Conservation (phyloP, 23 red algal genomes). For the Gracilaria domingensis region DNA sequence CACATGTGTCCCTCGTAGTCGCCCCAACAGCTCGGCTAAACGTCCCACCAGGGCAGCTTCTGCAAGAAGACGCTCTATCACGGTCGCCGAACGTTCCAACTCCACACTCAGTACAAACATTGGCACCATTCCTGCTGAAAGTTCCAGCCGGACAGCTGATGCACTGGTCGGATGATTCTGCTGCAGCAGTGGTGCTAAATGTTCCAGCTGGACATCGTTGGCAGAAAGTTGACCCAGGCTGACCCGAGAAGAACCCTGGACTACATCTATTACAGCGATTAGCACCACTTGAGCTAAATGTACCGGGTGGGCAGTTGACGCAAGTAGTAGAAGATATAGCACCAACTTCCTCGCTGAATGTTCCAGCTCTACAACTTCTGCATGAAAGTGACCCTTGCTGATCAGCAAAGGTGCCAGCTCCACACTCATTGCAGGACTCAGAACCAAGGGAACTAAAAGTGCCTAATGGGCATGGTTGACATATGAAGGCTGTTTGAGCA, state of each 20-base stretch:
- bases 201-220: constrained; percentile 47
- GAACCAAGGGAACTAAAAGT: constrained; percentile 34
- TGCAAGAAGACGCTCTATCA: constrained; percentile 3
- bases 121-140: constrained; percentile 31
- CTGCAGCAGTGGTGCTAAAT: background rate
- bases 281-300: background rate
- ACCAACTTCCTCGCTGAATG: constrained; percentile 34
- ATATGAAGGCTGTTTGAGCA: background rate
- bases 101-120: constrained; percentile 17
- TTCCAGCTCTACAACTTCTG: constrained; percentile 21
- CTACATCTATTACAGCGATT: constrained; percentile 5
- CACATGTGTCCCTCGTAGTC: background rate
- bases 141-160: constrained; percentile 21
- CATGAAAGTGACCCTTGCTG: constrained; percentile 9
- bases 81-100: constrained; percentile 14
- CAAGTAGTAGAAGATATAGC: constrained; percentile 4
- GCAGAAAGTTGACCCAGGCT: constrained; percentile 19
- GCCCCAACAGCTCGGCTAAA: constrained; percentile 18
- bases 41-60: constrained; percentile 35
- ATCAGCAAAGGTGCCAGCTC: constrained; percentile 20
- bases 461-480: constrained; percentile 25
- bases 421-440: background rate
- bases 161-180: background rate
- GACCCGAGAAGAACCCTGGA: background rate
- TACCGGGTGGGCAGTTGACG: constrained; percentile 20